Evolutionary conservation across 345 rosid genomes (phyloP).

Genomic region (Acer negundo): DNA sequence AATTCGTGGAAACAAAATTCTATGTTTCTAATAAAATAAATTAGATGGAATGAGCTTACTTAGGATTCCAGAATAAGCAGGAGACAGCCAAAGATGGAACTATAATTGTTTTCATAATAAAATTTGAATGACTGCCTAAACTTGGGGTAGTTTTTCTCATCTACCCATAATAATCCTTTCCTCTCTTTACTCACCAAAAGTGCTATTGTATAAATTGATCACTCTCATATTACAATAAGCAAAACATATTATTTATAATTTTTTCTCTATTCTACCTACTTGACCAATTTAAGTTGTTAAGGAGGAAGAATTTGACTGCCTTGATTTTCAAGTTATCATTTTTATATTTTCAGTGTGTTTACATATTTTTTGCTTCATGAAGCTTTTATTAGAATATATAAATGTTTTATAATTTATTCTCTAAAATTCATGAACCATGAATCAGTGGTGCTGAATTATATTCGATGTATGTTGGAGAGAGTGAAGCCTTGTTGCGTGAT

Average conservation of each 20-base stretch:
- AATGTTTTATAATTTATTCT: neutral
- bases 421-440: constrained; percentile 8
- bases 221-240: neutral
- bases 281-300: neutral
- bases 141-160: neutral
- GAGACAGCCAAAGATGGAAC: constrained; percentile 5
- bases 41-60: neutral
- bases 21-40: neutral
- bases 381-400: neutral
- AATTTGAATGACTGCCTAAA: neutral
- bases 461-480: constrained; percentile 99
- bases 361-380: neutral
- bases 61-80: neutral
- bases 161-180: neutral
- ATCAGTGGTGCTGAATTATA: constrained; percentile 90
- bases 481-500: constrained; percentile 86
- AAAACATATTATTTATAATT: neutral
- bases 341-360: neutral
- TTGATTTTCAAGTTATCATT: constrained; percentile 1
- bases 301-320: neutral
- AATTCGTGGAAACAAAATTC: neutral
- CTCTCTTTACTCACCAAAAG: neutral
- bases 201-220: neutral
- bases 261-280: neutral
- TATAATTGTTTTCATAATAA: neutral